Evolutionary conservation across 1,284 basidiomycete species (phyloP).

Genomic region (Malassezia sp.): DNA sequence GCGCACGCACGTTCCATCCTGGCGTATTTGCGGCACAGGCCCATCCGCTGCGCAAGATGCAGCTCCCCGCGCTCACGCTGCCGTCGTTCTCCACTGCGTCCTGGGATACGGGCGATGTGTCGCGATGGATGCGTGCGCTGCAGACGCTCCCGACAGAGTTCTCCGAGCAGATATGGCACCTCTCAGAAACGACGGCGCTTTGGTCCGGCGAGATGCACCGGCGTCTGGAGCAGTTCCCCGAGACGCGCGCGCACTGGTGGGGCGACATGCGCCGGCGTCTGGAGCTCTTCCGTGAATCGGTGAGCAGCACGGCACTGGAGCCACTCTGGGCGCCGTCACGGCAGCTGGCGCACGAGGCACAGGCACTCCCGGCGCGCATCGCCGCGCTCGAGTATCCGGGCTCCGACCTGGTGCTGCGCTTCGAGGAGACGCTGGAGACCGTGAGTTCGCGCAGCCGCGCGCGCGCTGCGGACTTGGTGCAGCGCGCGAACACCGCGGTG

Average conservation of each 20-base stretch:
- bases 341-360: too few species aligned
- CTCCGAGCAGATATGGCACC: too few species aligned
- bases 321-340: too few species aligned
- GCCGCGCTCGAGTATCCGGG: background rate
- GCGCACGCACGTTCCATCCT: conserved; percentile 5
- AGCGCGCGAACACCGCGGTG: conserved; percentile 23
- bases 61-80: too few species aligned
- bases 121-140: too few species aligned
- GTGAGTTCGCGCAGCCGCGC: conserved; percentile 2
- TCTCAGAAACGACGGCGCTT: too few species aligned
- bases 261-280: background rate
- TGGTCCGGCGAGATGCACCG: background rate
- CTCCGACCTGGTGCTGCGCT: conserved; percentile 2
- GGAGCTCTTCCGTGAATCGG: background rate
- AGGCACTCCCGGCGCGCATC: background rate
- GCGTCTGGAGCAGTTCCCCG: background rate
- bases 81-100: too few species aligned
- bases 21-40: background rate
- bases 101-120: too few species aligned
- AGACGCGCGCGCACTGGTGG: too few species aligned
- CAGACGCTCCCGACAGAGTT: too few species aligned
- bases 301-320: too few species aligned
- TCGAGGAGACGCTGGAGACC: conserved; percentile 4
- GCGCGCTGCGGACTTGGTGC: conserved; percentile 1
- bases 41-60: background rate